Conservation (phyloP, 2,329 filamentous ascomycete genomes). For the Ophiostoma perfectum region DNA sequence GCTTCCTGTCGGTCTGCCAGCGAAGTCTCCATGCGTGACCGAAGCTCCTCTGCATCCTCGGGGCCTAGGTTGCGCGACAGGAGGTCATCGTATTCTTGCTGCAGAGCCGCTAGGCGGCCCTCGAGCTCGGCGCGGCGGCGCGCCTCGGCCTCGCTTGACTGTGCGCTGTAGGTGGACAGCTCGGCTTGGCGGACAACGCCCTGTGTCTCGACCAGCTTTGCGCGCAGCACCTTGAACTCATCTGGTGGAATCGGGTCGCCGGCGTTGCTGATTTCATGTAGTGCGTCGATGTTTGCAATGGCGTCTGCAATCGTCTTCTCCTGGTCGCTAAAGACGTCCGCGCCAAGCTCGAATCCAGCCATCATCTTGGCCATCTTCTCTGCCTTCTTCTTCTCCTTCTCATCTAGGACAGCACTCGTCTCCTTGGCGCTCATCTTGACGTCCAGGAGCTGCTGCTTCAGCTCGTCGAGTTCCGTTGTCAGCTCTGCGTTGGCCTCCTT, state of each 20-base stretch:
- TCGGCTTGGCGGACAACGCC: constrained; percentile 90
- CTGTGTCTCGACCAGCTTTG: constrained; percentile 80
- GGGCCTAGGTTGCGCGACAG: constrained; percentile 73
- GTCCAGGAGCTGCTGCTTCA: constrained; percentile 93
- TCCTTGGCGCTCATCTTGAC: constrained; percentile 96
- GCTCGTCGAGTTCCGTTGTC: constrained; percentile 83
- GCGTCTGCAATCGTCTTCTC: constrained; percentile 78
- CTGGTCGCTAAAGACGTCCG: constrained; percentile 89
- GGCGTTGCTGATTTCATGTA: constrained; percentile 68
- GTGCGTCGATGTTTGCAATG: constrained; percentile 73
- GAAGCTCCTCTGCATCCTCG: constrained; percentile 77
- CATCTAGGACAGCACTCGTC: constrained; percentile 79
- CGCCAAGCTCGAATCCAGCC: constrained; percentile 92
- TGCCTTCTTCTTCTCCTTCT: constrained; percentile 98
- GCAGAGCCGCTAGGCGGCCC: constrained; percentile 64
- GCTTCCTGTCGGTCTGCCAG: constrained; percentile 70
- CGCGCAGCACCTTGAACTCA: constrained; percentile 69
- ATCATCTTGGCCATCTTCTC: constrained; percentile 99
- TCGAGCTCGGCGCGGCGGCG: constrained; percentile 73
- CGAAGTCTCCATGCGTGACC: constrained; percentile 68
- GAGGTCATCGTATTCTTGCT: constrained; percentile 78
- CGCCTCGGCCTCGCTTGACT: constrained; percentile 59
- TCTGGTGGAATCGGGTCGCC: constrained; percentile 79
- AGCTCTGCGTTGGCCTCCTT: constrained; percentile 95
- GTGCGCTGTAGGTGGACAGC: constrained; percentile 68